Percentiles rank a stretch among this genome's conserved stretches.
phyloP scores from a whole-genome alignment of 129 eudicot genomes.

The Flaveria robusta region DNA sequence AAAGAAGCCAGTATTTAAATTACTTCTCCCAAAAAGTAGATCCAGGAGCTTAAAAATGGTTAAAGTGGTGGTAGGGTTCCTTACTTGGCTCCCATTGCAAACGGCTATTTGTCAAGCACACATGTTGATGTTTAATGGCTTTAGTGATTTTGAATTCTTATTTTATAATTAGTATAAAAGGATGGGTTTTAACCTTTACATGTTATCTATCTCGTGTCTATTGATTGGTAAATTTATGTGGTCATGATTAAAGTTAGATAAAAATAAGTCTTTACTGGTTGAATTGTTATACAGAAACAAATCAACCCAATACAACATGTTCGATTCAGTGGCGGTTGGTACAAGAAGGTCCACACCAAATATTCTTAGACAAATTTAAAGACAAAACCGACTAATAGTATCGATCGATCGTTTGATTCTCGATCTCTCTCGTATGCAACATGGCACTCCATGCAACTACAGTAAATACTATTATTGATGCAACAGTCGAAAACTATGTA shows the following conservation, averaged over 20 bases:
- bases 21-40: constrained; percentile 24
- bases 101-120: constrained; percentile 30
- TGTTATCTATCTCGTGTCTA: neutral
- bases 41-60: constrained; percentile 26
- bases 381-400: too few species aligned
- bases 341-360: neutral
- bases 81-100: constrained; percentile 30
- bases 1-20: constrained; percentile 10
- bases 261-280: neutral
- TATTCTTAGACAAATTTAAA: neutral
- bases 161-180: neutral
- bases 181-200: neutral
- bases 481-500: too few species aligned
- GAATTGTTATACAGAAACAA: neutral
- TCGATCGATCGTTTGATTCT: neutral
- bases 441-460: too few species aligned
- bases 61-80: constrained; percentile 17
- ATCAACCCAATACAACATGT: neutral
- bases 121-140: neutral
- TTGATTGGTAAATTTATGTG: neutral
- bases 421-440: neutral
- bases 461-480: too few species aligned
- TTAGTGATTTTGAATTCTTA: neutral
- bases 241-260: neutral
- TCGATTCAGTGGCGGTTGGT: neutral